phyloP scores from a whole-genome alignment of 345 rosid species.

The Eucalyptus victrix region DNA sequence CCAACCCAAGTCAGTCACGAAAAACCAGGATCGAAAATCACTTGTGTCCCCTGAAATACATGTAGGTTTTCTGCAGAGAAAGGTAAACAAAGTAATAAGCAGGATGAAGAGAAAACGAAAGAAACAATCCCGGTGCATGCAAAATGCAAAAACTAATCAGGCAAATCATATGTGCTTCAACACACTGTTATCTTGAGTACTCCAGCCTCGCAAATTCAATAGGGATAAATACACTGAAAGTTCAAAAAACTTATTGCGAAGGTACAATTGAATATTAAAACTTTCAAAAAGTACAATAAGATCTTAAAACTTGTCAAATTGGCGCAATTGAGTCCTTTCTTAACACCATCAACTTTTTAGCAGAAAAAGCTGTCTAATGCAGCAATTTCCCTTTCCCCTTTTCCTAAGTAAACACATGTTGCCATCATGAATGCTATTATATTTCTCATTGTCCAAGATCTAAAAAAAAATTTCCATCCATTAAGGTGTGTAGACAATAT shows the following conservation, averaged over 20 bases:
- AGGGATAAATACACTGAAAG: background rate
- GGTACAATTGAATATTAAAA: background rate
- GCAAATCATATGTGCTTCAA: background rate
- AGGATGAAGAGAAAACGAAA: background rate
- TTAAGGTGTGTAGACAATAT: background rate
- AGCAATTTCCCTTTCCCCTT: background rate
- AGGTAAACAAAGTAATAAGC: background rate
- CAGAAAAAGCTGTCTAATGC: background rate
- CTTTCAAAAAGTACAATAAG: background rate
- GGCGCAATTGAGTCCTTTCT: background rate
- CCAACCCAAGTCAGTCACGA: background rate
- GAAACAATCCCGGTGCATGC: background rate
- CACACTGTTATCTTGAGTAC: background rate
- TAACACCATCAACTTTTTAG: background rate
- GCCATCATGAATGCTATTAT: background rate
- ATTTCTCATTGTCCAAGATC: background rate
- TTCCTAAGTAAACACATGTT: background rate
- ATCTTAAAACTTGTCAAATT: no score
- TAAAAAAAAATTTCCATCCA: background rate
- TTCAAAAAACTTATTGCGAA: background rate
- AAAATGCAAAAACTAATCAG: background rate
- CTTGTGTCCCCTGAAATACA: constrained; percentile 78
- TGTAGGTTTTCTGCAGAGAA: constrained; percentile 64
- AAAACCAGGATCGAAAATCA: constrained; percentile 5
- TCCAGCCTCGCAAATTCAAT: background rate